A percentile compares a stretch with the other conserved stretches of the same genome.
These are phyloP conservation scores for Ceratocystiopsis minuta DNA, from an alignment of 2,329 filamentous ascomycete species.

Conservation along the genomic window DNA sequence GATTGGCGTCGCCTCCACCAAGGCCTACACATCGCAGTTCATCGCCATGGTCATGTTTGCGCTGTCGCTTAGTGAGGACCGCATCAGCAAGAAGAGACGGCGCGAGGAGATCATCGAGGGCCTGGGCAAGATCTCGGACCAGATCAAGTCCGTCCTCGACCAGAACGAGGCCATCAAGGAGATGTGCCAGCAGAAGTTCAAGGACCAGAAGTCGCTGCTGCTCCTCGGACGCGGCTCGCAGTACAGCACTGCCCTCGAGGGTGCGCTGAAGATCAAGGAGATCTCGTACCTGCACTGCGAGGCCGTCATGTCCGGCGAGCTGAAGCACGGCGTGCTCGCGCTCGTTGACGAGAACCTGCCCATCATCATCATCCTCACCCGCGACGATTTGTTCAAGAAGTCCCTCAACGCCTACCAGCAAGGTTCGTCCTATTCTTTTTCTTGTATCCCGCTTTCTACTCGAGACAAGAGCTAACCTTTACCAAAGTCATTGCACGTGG, in stretches of 20 bases:
- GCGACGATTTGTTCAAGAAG: slow-evolving; percentile 91
- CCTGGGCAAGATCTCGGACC: slow-evolving; percentile 66
- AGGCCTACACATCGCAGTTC: slow-evolving; percentile 98
- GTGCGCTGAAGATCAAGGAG: slow-evolving; percentile 98
- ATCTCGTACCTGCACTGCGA: slow-evolving; percentile 99
- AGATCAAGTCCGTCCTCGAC: slow-evolving; percentile 83
- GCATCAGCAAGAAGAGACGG: slow-evolving; percentile 80
- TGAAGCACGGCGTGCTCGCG: slow-evolving; percentile 96
- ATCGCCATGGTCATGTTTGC: slow-evolving; percentile 99
- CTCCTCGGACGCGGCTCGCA: slow-evolving; percentile 89
- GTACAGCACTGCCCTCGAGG: slow-evolving; percentile 92
- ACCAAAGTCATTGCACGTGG: slow-evolving; percentile 79
- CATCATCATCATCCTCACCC: slow-evolving; percentile 98
- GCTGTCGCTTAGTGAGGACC: slow-evolving; percentile 86
- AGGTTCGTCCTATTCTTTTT: slow-evolving; percentile 32
- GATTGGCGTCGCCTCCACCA: slow-evolving; percentile 97
- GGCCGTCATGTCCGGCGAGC: slow-evolving; percentile 98
- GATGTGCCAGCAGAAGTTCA: slow-evolving; percentile 79
- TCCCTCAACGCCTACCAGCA: slow-evolving; percentile 99
- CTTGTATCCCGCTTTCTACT: neutral
- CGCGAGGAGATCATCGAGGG: slow-evolving; percentile 95
- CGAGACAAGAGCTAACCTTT: neutral
- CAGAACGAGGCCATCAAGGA: slow-evolving; percentile 90
- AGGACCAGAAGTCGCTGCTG: slow-evolving; percentile 91
- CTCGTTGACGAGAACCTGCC: slow-evolving; percentile 96